A percentile compares a stretch with the other conserved stretches of the same genome.
These are phyloP conservation scores for Eudorina sp. DNA, from an alignment of 139 green algal species.

Conservation along the genomic window DNA sequence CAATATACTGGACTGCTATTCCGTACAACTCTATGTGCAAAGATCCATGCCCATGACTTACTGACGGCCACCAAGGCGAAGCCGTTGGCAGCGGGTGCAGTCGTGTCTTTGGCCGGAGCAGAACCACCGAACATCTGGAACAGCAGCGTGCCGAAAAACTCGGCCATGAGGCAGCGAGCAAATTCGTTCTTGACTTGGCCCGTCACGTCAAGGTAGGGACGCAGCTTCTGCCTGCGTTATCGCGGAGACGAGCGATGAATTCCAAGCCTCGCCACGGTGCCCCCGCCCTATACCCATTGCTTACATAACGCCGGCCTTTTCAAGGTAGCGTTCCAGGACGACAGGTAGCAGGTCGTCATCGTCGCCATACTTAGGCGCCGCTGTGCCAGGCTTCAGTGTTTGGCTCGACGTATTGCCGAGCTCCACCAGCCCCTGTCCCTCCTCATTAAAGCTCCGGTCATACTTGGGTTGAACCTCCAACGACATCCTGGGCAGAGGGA, in stretches of 20 bases:
- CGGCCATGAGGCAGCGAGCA: constrained; percentile 61
- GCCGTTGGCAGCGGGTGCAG: constrained; percentile 69
- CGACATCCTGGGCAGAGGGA: constrained; percentile 26
- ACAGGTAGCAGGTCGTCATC: constrained; percentile 65
- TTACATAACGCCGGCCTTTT: constrained; percentile 66
- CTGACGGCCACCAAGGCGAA: constrained; percentile 71
- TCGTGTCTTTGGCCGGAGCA: constrained; percentile 69
- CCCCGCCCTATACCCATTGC: too few relatives aligned
- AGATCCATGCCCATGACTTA: constrained; percentile 53
- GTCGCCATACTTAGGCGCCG: constrained; percentile 45
- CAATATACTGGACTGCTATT: not conserved
- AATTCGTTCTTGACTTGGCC: constrained; percentile 69
- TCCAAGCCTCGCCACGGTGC: too few relatives aligned
- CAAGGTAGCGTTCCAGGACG: constrained; percentile 69
- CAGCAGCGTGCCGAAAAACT: constrained; percentile 73
- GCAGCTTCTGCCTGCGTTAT: constrained; percentile 64
- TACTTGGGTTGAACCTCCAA: constrained; percentile 49
- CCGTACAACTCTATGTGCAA: too few relatives aligned
- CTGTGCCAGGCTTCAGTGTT: not conserved
- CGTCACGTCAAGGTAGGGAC: constrained; percentile 57
- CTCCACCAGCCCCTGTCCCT: constrained; percentile 41
- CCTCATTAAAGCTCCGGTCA: constrained; percentile 17
- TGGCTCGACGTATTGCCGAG: not conserved
- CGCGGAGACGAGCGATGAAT: too few relatives aligned
- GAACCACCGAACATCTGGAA: constrained; percentile 76